A percentile compares a stretch with the other conserved stretches of the same genome.
Conservation (phyloP, 805 yeast genomes). For the Danielia oregonensis region DNA sequence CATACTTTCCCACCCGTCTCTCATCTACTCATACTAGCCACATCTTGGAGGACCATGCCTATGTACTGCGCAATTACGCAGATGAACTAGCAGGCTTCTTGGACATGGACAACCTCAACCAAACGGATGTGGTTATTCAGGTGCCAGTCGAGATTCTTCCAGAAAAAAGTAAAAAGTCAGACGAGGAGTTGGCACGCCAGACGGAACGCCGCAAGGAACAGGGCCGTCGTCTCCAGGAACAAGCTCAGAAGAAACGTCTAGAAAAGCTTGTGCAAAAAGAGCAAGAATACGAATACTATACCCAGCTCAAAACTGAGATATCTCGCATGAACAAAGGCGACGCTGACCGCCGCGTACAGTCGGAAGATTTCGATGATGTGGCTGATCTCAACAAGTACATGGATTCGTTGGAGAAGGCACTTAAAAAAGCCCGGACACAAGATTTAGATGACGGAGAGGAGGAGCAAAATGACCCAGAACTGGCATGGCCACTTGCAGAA, state of each 20-base stretch:
- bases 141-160: constrained; percentile 65
- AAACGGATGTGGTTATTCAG: constrained; percentile 73
- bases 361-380: constrained; percentile 77
- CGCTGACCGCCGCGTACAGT: constrained; percentile 50
- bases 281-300: constrained; percentile 71
- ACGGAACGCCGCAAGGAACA: constrained; percentile 80
- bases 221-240: constrained; percentile 87
- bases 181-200: constrained; percentile 71
- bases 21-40: constrained; percentile 59
- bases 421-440: constrained; percentile 63
- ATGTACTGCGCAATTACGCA: constrained; percentile 65
- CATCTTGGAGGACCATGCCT: constrained; percentile 73
- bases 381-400: constrained; percentile 67
- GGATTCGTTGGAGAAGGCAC: constrained; percentile 58
- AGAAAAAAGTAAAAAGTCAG: constrained; percentile 56
- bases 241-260: constrained; percentile 77
- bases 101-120: constrained; percentile 59
- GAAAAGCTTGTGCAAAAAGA: constrained; percentile 81
- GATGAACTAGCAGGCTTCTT: constrained; percentile 57
- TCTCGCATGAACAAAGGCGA: constrained; percentile 49
- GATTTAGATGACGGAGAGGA: constrained; percentile 49
- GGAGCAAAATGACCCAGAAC: constrained; percentile 44
- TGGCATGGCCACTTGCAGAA: constrained; percentile 67
- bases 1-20: constrained; percentile 80
- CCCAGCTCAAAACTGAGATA: constrained; percentile 52